Evolutionary conservation across 345 rosid species (phyloP), one percentile per base, ranked within the genome.

Genomic region (Eutrema heterophyllum): DNA sequence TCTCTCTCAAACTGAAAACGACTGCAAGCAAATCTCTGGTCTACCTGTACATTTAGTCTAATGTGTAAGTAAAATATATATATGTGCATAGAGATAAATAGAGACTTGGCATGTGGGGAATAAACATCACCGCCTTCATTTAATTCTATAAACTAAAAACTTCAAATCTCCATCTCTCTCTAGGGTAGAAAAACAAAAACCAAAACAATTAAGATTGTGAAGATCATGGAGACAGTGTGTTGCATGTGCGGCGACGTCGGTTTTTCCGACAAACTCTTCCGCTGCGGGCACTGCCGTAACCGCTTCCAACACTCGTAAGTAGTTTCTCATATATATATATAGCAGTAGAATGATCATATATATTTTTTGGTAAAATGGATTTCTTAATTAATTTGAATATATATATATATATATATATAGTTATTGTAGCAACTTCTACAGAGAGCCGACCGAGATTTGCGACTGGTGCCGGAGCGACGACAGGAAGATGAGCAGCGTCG

Each of bases 401-500:
- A n/a, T n/a, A n/a, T n/a, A n/a, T 21, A 16, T 18, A 41, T 63
- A 4, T n/a, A 13, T 64, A 7, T 36, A 29, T 30, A 93, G 97
- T 66, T 93, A 93, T 69, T 93, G 98, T 71, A 93, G 97, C 74
- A 93, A 84, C 81, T 89, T 84, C 80, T 91, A 86, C 85, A 78
- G 86, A 13, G 92, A 81, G 70, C 83, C 89, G 38, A 78, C 84
- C 5, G 85, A 79, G n/a, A 64, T 61, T 64, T 93, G 98, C 36
- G 91, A 91, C 77, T 93, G 98, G 98, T 93, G 98, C 79, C 89
- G 54, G 48, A 89, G 86, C 72, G 92, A 86, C 67, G 38, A 58
- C 27, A 66, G n/a, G 55, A 86, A 83, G 79, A 78, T 78, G 50
- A 76, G 76, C 60, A 78, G 46, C 62, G 72, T 71, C 5, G 40